Conservation (phyloP, 371 early-diverging fungal genomes). For the Apophysomyces ossiformis region DNA sequence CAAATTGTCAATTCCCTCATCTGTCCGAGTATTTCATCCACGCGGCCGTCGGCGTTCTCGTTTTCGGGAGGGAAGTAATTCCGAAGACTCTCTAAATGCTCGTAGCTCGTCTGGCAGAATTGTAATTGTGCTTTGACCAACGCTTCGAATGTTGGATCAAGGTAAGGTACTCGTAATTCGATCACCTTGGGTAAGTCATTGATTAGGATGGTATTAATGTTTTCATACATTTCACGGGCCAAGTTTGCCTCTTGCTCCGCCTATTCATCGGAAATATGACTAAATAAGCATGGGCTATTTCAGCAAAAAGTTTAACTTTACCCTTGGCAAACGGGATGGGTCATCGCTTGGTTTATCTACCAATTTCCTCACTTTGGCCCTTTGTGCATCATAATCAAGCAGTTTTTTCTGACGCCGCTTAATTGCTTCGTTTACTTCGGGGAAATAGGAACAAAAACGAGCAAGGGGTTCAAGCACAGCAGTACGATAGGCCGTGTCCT, state of each 20-base stretch:
- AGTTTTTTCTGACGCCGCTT: constrained; percentile 86
- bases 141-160: constrained; percentile 95
- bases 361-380: constrained; percentile 77
- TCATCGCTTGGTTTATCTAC: constrained; percentile 84
- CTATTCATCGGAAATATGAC: constrained; percentile 17
- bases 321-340: constrained; percentile 66
- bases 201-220: constrained; percentile 79
- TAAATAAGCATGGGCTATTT: constrained; percentile 2
- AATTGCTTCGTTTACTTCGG: constrained; percentile 91
- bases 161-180: constrained; percentile 82
- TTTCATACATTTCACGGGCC: constrained; percentile 81
- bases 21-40: constrained; percentile 83
- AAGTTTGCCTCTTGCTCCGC: constrained; percentile 82
- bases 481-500: constrained; percentile 80
- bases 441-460: constrained; percentile 85
- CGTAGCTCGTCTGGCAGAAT: constrained; percentile 81
- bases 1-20: constrained; percentile 92
- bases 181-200: constrained; percentile 90
- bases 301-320: constrained; percentile 14
- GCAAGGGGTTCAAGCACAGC: constrained; percentile 91
- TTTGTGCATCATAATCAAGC: constrained; percentile 85
- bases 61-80: constrained; percentile 59
- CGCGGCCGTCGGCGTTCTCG: constrained; percentile 64
- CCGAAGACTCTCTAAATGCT: constrained; percentile 63
- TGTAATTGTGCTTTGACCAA: constrained; percentile 86